phyloP scores from a whole-genome alignment of 495 filamentous ascomycete species.

The Xylaria longipes region DNA sequence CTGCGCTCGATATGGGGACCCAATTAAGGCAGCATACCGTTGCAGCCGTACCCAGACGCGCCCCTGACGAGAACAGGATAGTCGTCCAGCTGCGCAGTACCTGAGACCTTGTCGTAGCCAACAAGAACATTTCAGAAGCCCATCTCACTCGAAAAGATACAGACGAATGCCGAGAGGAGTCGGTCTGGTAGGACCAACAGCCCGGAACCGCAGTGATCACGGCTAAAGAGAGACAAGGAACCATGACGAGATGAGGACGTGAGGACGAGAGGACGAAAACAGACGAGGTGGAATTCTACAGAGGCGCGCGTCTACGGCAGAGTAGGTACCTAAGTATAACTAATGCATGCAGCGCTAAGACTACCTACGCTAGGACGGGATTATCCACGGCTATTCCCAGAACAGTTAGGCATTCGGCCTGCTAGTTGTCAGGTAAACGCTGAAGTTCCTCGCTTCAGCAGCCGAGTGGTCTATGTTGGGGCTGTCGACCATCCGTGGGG shows the following conservation, averaged over 20 bases:
- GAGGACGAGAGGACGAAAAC: conserved; percentile 13
- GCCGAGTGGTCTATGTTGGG: conserved; percentile 26
- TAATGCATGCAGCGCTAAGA: conserved; percentile 8
- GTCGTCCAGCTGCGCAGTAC: neutral
- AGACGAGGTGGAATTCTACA: conserved; percentile 6
- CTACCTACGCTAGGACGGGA: conserved; percentile 4
- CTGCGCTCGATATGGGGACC: neutral
- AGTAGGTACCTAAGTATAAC: no score
- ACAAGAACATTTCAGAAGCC: neutral
- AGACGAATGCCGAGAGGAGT: neutral
- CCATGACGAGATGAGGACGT: neutral
- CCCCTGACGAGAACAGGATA: neutral
- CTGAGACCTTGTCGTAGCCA: neutral
- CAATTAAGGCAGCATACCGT: neutral
- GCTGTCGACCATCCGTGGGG: neutral
- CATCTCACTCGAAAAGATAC: neutral
- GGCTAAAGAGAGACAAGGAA: neutral
- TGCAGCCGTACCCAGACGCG: neutral
- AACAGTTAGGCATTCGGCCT: conserved; percentile 1
- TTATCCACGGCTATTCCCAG: neutral
- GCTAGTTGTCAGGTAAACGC: conserved; percentile 15
- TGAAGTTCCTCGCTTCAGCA: conserved; percentile 12
- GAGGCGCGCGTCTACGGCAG: conserved; percentile 42
- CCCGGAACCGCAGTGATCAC: neutral
- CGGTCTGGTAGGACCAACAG: neutral